phyloP scores from a whole-genome alignment of 2,329 filamentous ascomycete species.

The Colletotrichum tamarilloi region DNA sequence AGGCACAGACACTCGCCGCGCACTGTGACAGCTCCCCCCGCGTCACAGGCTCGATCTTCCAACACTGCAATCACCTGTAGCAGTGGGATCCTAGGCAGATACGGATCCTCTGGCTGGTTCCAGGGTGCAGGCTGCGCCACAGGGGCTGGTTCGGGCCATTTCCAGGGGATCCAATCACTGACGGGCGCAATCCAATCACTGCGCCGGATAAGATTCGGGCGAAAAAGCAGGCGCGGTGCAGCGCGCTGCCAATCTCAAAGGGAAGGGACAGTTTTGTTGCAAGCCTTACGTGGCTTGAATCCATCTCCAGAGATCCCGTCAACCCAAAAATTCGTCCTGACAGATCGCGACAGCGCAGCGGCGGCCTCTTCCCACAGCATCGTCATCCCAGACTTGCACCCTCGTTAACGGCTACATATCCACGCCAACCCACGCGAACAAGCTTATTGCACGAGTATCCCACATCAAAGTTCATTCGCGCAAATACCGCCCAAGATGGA shows the following conservation, averaged over 20 bases:
- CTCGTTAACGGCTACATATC: not conserved
- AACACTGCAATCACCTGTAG: not conserved
- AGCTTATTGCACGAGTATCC: not conserved
- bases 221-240: slow-evolving; percentile 8
- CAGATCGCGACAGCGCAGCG: slow-evolving; percentile 30
- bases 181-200: slow-evolving; percentile 4
- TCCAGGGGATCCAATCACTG: slow-evolving; percentile 18
- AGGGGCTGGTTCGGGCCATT: not conserved
- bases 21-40: slow-evolving; percentile 23
- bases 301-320: slow-evolving; percentile 23
- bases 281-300: slow-evolving; percentile 39
- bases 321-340: slow-evolving; percentile 34
- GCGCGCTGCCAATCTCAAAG: not conserved
- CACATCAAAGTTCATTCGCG: not conserved
- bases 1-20: slow-evolving; percentile 1
- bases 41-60: slow-evolving; percentile 23
- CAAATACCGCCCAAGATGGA: slow-evolving; percentile 71
- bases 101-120: not conserved
- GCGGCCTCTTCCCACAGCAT: slow-evolving; percentile 17
- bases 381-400: not conserved
- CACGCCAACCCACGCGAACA: not conserved
- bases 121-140: slow-evolving; percentile 18
- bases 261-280: slow-evolving; percentile 3
- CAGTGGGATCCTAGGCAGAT: not conserved
- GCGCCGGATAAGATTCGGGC: slow-evolving; percentile 31